Percentiles rank a stretch among this genome's conserved stretches.
These are phyloP conservation scores for Eucalyptus victrix DNA, from an alignment of 345 rosid species.

Conservation along the genomic window DNA sequence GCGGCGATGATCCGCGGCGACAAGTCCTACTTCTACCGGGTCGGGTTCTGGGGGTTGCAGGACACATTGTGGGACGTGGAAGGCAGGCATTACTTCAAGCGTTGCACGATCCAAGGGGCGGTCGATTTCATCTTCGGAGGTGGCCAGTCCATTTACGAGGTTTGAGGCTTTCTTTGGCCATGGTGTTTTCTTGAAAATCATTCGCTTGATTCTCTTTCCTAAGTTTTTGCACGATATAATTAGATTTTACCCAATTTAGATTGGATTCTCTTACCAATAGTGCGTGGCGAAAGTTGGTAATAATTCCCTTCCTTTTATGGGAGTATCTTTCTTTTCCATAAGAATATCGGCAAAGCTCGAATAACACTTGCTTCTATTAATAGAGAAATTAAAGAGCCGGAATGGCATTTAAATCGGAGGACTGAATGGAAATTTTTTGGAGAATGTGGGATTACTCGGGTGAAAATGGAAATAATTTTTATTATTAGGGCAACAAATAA, in stretches of 20 bases:
- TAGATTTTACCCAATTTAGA: background rate
- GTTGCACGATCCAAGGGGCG: conserved; percentile 63
- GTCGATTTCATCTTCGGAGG: conserved; percentile 81
- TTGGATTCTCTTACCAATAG: background rate
- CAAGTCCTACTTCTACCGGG: conserved; percentile 40
- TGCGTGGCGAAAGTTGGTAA: background rate
- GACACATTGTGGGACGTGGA: conserved; percentile 71
- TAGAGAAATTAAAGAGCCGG: background rate
- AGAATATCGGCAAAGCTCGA: too few relatives aligned
- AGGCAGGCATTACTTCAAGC: conserved; percentile 62
- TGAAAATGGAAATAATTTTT: background rate
- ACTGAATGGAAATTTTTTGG: background rate
- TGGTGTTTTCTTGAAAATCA: background rate
- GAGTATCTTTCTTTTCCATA: background rate
- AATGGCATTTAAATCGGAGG: background rate
- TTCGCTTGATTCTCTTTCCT: background rate
- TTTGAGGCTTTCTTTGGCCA: background rate
- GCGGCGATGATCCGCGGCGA: conserved; percentile 67
- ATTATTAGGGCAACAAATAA: background rate
- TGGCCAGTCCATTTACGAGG: conserved; percentile 79
- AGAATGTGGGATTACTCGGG: background rate
- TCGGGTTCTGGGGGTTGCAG: conserved; percentile 55
- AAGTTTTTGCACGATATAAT: background rate
- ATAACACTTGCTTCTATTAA: background rate
- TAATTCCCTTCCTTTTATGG: background rate